A percentile compares a stretch with the other conserved stretches of the same genome.
Evolutionary conservation across 805 yeast genomes (phyloP).

Genomic region (Wickerhamia fluorescens): DNA sequence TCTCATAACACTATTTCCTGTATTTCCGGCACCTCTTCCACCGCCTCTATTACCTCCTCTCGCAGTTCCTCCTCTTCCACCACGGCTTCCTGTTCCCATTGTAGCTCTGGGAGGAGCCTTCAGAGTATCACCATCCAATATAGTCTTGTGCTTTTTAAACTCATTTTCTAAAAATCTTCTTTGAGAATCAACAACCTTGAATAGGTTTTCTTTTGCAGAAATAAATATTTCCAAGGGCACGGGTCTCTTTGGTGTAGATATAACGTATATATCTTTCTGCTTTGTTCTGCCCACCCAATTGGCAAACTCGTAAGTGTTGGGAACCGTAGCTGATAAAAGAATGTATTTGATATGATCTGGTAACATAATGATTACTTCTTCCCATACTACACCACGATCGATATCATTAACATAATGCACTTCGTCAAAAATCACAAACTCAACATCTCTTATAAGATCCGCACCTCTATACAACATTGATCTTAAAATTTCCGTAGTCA

Average conservation of each 20-base stretch:
- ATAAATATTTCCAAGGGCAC: conserved; percentile 84
- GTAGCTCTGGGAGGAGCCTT: conserved; percentile 30
- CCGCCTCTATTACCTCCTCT: conserved; percentile 35
- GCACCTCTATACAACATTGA: conserved; percentile 97
- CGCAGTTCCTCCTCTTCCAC: conserved; percentile 38
- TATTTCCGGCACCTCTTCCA: conserved; percentile 18
- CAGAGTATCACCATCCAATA: conserved; percentile 34
- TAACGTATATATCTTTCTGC: conserved; percentile 91
- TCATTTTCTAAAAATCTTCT: conserved; percentile 62
- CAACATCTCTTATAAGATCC: conserved; percentile 92
- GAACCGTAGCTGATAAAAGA: conserved; percentile 91
- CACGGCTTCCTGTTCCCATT: conserved; percentile 35
- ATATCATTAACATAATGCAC: conserved; percentile 97
- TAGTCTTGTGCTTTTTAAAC: conserved; percentile 53
- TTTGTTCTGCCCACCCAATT: conserved; percentile 98
- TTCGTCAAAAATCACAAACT: conserved; percentile 95
- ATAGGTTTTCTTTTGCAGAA: conserved; percentile 73
- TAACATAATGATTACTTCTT: conserved; percentile 94
- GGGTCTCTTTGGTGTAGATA: conserved; percentile 94
- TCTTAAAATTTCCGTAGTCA: conserved; percentile 95
- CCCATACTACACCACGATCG: conserved; percentile 99
- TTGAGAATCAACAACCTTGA: conserved; percentile 67
- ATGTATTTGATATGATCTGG: conserved; percentile 95
- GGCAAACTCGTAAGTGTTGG: conserved; percentile 97
- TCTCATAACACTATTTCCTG: conserved; percentile 23